Base-by-base conservation (phyloP, 148 eudicot species). In the Fagopyrum esculentum region DNA sequence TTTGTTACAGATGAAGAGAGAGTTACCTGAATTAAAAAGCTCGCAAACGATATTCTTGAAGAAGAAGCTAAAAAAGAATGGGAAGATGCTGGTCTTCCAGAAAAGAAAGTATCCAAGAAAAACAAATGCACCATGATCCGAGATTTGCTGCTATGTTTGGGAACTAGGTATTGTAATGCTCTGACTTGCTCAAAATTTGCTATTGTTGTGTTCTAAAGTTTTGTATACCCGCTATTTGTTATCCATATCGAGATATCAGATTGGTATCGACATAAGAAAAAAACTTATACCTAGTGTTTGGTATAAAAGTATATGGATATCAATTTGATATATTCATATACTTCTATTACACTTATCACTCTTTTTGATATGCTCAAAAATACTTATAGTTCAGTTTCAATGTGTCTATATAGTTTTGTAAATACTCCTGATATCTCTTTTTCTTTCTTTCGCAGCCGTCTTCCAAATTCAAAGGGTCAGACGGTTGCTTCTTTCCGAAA, bases 21-120 rank as follows among this genome's bases (percentile, higher is more conserved):
- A 77, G 68, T 84, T 92, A 77, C 97, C 97, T 0, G 90, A 88
- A 93, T 89, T 76, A 95, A 95, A 30, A 54, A 43, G 60, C 84
- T 85, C 69, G 90, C 82, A 54, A 69, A 75, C 48, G 81, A 75
- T 64, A 74, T 92, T 77, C 88, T 81, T 6, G 91, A 85, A 76
- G 77, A 87, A 70, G 97, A 84, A 76, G 89, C 81, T 49, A 92
- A 84, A 75, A 85, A 84, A 73, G 82, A 51, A 81, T 22, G 79
- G 81, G 71, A 73, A 26, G 87, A 79, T 68, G 77, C 64, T 73
- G 91, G 81, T 78, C 82, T 26, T 76, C 84, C 73, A 72, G 66
- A 76, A 51, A 89, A 92, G 83, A 95, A 85, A 78, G 29, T 60
- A 47, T 80, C 85, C 35, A 92, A 89, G 97, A 93, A 87, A 82